Percentiles rank a stretch among this genome's conserved stretches.
Conservation (phyloP, 108 stramenopile genomes). For the Bacterosira constricta region DNA sequence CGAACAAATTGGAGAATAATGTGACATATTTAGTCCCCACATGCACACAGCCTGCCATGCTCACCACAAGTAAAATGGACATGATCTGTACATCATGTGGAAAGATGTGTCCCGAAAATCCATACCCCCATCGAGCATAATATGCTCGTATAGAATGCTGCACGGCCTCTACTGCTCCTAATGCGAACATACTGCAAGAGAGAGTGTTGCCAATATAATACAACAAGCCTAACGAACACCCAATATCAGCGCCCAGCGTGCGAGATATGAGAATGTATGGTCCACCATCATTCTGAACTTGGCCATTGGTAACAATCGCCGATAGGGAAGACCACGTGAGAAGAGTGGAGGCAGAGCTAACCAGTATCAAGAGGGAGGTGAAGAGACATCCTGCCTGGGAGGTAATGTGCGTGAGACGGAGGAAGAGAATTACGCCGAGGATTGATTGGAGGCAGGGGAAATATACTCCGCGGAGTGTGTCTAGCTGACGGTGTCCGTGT, state of each 20-base stretch:
- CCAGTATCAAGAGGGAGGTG: constrained; percentile 43
- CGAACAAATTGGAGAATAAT: constrained; percentile 51
- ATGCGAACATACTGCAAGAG: constrained; percentile 63
- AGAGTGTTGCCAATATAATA: constrained; percentile 80
- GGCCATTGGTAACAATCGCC: constrained; percentile 85
- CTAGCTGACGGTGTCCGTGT: constrained; percentile 41
- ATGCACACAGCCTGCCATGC: constrained; percentile 46
- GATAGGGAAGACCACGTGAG: constrained; percentile 71
- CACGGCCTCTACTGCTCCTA: constrained; percentile 78
- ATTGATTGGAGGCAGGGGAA: constrained; percentile 86
- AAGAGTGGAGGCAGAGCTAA: constrained; percentile 60
- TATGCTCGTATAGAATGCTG: constrained; percentile 52
- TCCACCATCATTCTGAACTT: constrained; percentile 73
- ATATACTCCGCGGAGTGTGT: constrained; percentile 65
- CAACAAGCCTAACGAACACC: constrained; percentile 71
- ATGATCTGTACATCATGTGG: constrained; percentile 53
- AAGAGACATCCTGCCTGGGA: constrained; percentile 73
- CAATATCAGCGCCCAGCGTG: constrained; percentile 72
- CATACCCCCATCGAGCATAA: constrained; percentile 39
- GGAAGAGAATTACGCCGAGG: constrained; percentile 84
- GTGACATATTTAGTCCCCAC: constrained; percentile 71
- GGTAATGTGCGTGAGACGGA: constrained; percentile 77
- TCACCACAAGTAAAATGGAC: constrained; percentile 37
- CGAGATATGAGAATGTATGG: constrained; percentile 83
- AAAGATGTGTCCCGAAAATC: constrained; percentile 43